Percentiles rank a stretch among this genome's conserved stretches.
These are phyloP conservation scores for Xylariaceae sp. DNA, from an alignment of 2,329 filamentous ascomycete species.

Conservation along the genomic window DNA sequence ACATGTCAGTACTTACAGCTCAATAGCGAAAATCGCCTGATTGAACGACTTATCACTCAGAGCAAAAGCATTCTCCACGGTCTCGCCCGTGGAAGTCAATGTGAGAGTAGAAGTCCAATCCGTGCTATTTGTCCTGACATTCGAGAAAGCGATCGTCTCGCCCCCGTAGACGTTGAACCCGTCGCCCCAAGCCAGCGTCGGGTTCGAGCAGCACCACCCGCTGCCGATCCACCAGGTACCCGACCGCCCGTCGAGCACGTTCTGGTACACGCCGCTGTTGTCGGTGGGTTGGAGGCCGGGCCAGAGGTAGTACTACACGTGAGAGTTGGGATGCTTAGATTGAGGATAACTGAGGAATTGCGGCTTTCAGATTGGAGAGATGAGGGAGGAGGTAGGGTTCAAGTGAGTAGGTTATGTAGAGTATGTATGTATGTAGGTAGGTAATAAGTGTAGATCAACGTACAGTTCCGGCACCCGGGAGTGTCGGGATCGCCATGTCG, in stretches of 20 bases:
- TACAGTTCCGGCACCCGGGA: conserved; percentile 29
- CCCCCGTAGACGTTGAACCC: conserved; percentile 36
- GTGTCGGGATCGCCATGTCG: conserved; percentile 27
- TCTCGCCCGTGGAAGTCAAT: conserved; percentile 27
- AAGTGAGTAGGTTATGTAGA: not conserved
- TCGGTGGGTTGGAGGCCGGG: conserved; percentile 39
- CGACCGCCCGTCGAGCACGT: conserved; percentile 37
- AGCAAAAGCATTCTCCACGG: conserved; percentile 32
- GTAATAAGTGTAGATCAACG: not conserved
- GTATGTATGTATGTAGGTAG: not conserved
- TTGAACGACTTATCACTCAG: conserved; percentile 37
- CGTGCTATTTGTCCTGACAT: conserved; percentile 25
- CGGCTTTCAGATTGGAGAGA: no score
- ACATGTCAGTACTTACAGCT: conserved; percentile 28
- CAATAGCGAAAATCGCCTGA: conserved; percentile 39
- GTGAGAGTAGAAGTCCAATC: conserved; percentile 35
- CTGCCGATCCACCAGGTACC: conserved; percentile 40
- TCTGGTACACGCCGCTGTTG: conserved; percentile 39
- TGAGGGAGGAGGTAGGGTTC: not conserved
- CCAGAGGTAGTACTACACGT: conserved; percentile 37
- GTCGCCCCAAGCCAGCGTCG: conserved; percentile 35
- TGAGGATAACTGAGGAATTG: no score
- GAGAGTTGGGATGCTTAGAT: no score
- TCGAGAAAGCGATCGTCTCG: conserved; percentile 33
- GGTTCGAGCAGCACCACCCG: conserved; percentile 40